These are phyloP conservation scores for Neoboletus brunneissimus DNA, from an alignment of 768 basidiomycete species.

Conservation along the genomic window DNA sequence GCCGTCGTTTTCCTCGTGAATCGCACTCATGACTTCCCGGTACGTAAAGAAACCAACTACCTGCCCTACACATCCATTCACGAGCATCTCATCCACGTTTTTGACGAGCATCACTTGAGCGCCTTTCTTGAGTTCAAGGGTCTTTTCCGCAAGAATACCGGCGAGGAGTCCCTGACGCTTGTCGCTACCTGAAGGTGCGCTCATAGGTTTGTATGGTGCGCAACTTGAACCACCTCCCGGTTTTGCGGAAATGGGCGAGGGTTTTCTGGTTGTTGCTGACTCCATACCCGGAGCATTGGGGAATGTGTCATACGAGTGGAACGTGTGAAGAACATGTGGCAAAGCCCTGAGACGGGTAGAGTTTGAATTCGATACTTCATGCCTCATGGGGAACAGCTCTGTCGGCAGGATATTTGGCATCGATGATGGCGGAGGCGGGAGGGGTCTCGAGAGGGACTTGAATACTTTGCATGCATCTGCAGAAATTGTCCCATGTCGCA, in stretches of 20 bases:
- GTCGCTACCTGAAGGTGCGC: conserved; percentile 18
- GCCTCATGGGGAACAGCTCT: conserved; percentile 61
- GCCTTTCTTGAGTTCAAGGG: conserved; percentile 54
- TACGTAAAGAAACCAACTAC: conserved; percentile 52
- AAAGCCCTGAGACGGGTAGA: conserved; percentile 49
- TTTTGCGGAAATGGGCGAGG: background rate
- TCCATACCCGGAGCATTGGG: conserved; percentile 6
- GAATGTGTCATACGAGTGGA: conserved; percentile 50
- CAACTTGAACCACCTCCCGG: background rate
- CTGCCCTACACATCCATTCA: conserved; percentile 65
- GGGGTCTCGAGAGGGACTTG: conserved; percentile 38
- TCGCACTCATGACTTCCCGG: conserved; percentile 15
- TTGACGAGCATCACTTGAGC: conserved; percentile 73
- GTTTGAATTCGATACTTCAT: conserved; percentile 70
- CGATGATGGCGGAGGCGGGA: conserved; percentile 21
- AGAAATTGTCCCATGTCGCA: conserved; percentile 60
- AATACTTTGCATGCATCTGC: conserved; percentile 46
- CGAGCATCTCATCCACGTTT: conserved; percentile 59
- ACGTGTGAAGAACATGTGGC: conserved; percentile 40
- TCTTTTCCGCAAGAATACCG: conserved; percentile 58
- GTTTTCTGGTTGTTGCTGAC: conserved; percentile 1
- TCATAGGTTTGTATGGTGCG: conserved; percentile 33
- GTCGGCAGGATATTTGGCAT: conserved; percentile 43
- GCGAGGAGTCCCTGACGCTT: conserved; percentile 53
- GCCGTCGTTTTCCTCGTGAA: conserved; percentile 24